Conservation (phyloP, 2,329 filamentous ascomycete species). For the Stagonosporopsis rhizophila region DNA sequence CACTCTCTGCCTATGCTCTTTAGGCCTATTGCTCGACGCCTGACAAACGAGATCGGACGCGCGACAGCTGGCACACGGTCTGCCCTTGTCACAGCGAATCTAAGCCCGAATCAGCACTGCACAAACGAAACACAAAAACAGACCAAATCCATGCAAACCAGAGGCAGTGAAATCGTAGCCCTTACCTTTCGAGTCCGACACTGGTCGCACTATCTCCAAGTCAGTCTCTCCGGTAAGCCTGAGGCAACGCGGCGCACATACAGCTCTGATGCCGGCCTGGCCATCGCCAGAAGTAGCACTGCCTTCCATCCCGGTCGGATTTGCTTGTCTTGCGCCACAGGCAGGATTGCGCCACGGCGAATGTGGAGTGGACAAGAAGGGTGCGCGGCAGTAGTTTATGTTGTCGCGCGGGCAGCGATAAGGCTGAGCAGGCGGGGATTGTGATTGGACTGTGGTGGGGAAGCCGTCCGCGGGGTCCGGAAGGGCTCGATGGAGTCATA, state of each 20-base stretch:
- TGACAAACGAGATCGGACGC: slow-evolving; percentile 44
- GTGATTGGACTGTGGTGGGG: slow-evolving; percentile 1
- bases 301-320: slow-evolving; percentile 10
- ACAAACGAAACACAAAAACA: neutral
- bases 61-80: slow-evolving; percentile 48
- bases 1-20: slow-evolving; percentile 33
- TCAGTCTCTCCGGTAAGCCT: neutral
- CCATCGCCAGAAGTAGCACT: slow-evolving; percentile 7
- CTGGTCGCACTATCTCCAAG: slow-evolving; percentile 38
- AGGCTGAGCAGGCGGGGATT: neutral
- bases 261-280: slow-evolving; percentile 13
- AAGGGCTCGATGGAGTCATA: slow-evolving; percentile 4
- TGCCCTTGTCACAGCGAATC: slow-evolving; percentile 42
- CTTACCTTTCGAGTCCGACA: slow-evolving; percentile 39
- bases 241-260: neutral
- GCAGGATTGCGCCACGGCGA: slow-evolving; percentile 2
- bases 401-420: slow-evolving; percentile 15
- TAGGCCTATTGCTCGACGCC: slow-evolving; percentile 40
- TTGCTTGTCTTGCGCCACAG: slow-evolving; percentile 3
- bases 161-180: neutral
- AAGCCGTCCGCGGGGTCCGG: slow-evolving; percentile 9
- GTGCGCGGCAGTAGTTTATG: slow-evolving; percentile 7
- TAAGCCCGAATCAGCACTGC: slow-evolving; percentile 1
- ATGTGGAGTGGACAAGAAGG: neutral
- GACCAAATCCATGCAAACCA: neutral